Evolutionary conservation across 2,329 filamentous ascomycete genomes (phyloP).

Genomic region (Colletotrichum camelliae): DNA sequence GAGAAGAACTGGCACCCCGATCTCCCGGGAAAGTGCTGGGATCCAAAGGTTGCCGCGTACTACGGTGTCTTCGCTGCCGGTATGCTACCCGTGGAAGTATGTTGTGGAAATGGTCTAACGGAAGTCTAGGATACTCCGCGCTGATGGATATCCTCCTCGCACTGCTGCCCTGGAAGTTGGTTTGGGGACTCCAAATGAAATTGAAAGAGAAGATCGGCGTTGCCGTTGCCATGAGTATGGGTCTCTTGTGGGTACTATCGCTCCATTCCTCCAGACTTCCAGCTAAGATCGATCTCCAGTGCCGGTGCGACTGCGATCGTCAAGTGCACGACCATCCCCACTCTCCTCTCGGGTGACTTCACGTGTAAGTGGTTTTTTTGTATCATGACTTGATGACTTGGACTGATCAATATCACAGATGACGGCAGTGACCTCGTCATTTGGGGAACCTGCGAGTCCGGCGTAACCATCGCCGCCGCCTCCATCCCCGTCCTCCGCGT

Average conservation of each 20-base stretch:
- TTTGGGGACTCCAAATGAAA: constrained; percentile 22
- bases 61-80: constrained; percentile 23
- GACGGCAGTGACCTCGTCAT: constrained; percentile 3
- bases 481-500: constrained; percentile 22
- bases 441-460: constrained; percentile 4
- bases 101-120: background rate
- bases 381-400: constrained; percentile 17
- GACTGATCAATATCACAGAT: constrained; percentile 20
- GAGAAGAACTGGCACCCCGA: constrained; percentile 4
- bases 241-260: constrained; percentile 6
- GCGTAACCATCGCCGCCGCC: constrained; percentile 10
- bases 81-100: background rate
- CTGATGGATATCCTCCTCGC: constrained; percentile 18
- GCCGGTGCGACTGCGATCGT: constrained; percentile 23
- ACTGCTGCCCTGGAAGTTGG: constrained; percentile 15
- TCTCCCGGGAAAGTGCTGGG: constrained; percentile 13
- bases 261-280: too few relatives aligned
- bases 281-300: constrained; percentile 1
- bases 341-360: constrained; percentile 6
- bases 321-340: constrained; percentile 18
- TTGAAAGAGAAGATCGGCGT: constrained; percentile 19
- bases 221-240: constrained; percentile 21
- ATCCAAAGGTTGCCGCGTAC: constrained; percentile 6
- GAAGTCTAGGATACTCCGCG: background rate
- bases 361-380: background rate